Evolutionary conservation across 1,139 yeast genomes (phyloP).

Genomic region (Zygosaccharomyces sapae): DNA sequence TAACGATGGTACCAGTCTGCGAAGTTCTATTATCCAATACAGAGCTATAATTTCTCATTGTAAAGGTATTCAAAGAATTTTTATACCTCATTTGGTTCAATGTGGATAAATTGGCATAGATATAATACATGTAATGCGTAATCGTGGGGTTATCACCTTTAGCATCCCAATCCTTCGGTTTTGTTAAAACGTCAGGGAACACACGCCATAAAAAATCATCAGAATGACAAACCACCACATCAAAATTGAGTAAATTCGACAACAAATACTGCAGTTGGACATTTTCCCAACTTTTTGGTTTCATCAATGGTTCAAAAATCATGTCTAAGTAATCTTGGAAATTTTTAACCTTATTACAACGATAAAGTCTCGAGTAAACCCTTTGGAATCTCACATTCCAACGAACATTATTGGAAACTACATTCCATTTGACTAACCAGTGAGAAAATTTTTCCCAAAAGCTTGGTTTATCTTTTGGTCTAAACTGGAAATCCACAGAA

Average conservation of each 20-base stretch:
- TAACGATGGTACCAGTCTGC: conserved; percentile 23
- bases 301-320: conserved; percentile 27
- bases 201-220: conserved; percentile 32
- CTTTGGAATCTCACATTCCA: conserved; percentile 33
- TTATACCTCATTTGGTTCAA: conserved; percentile 19
- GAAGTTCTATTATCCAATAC: conserved; percentile 27
- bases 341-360: conserved; percentile 16
- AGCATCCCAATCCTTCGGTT: conserved; percentile 28
- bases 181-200: conserved; percentile 19
- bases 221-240: conserved; percentile 23
- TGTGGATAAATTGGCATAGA: conserved; percentile 19
- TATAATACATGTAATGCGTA: conserved; percentile 32
- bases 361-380: conserved; percentile 23
- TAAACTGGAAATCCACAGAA: conserved; percentile 33
- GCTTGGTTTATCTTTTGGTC: conserved; percentile 14
- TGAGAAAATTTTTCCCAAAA: conserved; percentile 32
- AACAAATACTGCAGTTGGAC: conserved; percentile 22
- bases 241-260: conserved; percentile 27
- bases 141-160: conserved; percentile 34
- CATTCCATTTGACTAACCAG: conserved; percentile 32
- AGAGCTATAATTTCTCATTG: conserved; percentile 27
- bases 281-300: conserved; percentile 13
- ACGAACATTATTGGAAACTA: conserved; percentile 32
- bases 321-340: conserved; percentile 28
- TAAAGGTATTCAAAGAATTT: conserved; percentile 20